Evolutionary conservation across 305 asterid species (phyloP), one percentile per base, ranked within the genome.

Genomic region (Vinca major): DNA sequence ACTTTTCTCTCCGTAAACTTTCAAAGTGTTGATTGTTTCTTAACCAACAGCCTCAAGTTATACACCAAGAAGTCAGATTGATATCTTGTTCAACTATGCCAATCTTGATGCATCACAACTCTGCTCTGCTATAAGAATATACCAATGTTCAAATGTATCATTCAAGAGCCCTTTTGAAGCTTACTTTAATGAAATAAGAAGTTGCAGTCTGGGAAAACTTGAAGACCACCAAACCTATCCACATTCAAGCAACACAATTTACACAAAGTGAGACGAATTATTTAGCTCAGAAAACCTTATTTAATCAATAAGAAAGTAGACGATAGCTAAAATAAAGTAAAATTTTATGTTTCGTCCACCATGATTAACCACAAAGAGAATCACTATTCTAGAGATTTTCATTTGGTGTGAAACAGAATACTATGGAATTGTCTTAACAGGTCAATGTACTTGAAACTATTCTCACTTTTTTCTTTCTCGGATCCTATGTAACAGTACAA

Each of bases 141-240:
- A 39, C 14, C 26, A 2, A 37, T 13, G 65, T 61, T 4, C 4
- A 61, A 37, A 37, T 61, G 65, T 19, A 61, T 61, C 26, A 16
- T 7, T 60, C 20, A 16, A 61, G 12, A 17, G 13, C 65, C 65
- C 47, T 14, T 41, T 61, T 61, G 65, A 61, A 61, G 48, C 47
- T 37, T 33, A 58, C 36, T 39, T 61, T 39, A 10, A 61, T 21
- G 48, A 61, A 37, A 7, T 48, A 60, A 7, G 20, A 60, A 37
- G 36, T 60, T 60, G 44, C 21, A 5, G 41, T 14, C 39, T 16
- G 21, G 37, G 4, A 12, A 60, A 60, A 16, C 7, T 52, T 16
- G 39, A 14, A 60, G 21, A 16, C 47, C 45, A 60, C 64, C 6
- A 14, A 60, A 36, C 47, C 44, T 33, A 36, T 57, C 19, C 11